Percentiles rank a stretch among this genome's conserved stretches.
Evolutionary conservation across 352 stramenopile genomes (phyloP).

Genomic region (Thraustochytrium sp.): DNA sequence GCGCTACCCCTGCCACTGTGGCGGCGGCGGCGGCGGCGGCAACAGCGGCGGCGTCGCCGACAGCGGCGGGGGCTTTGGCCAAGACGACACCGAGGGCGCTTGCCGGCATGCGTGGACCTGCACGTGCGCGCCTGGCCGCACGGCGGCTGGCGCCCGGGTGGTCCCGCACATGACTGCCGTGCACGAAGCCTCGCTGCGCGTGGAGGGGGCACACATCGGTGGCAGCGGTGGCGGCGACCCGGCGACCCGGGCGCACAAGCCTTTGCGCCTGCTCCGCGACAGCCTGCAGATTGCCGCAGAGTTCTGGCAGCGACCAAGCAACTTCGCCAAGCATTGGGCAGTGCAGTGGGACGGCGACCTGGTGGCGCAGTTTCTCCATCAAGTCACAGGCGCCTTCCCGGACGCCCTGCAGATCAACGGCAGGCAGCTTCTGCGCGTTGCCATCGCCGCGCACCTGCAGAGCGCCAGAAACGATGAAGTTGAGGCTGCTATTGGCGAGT

Average conservation of each 20-base stretch:
- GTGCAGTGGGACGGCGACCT: background rate
- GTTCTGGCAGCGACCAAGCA: background rate
- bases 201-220: too few species aligned
- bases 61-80: too few species aligned
- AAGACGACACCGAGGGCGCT: too few species aligned
- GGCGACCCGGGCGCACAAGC: too few species aligned
- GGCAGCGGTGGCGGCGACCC: too few species aligned
- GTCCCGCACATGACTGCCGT: too few species aligned
- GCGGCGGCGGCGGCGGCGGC: too few species aligned
- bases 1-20: background rate
- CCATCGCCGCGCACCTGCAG: background rate
- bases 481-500: background rate
- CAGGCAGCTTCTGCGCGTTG: background rate
- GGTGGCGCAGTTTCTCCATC: background rate
- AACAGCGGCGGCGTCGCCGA: too few species aligned
- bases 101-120: background rate
- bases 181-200: too few species aligned
- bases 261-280: background rate
- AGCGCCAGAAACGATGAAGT: background rate
- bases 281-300: background rate
- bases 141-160: background rate
- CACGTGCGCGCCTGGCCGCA: background rate
- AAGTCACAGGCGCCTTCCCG: background rate
- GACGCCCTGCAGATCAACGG: background rate
- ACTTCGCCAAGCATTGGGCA: slow-evolving; percentile 14